Conservation (phyloP, 495 filamentous ascomycete species). For the Mytilinidion resinicola region DNA sequence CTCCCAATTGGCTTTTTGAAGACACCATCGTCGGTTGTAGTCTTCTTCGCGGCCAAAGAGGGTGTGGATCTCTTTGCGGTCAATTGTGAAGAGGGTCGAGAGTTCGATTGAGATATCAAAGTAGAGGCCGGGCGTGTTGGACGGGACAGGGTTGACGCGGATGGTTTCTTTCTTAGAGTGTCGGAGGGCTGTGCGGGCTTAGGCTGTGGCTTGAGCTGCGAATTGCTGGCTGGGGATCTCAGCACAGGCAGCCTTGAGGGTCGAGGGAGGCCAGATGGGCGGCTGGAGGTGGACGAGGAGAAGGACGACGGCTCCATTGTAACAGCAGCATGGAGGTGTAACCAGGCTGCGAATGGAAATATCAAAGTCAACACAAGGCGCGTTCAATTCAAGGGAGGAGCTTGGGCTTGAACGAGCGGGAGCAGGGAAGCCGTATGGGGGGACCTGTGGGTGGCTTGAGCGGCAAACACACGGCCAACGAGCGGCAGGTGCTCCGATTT, state of each 20-base stretch:
- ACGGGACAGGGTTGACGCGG: slow-evolving; percentile 9
- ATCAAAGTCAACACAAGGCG: no score
- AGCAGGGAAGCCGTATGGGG: no score
- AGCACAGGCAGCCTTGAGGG: slow-evolving; percentile 32
- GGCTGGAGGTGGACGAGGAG: slow-evolving; percentile 16
- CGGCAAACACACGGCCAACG: no score
- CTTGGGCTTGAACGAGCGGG: no score
- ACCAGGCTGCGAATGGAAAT: no score
- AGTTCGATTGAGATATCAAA: neutral
- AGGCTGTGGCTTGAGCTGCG: slow-evolving; percentile 11
- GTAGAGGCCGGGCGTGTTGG: neutral
- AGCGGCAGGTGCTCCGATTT: no score
- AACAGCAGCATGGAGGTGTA: neutral
- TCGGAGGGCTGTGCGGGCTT: slow-evolving; percentile 11
- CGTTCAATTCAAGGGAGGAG: no score
- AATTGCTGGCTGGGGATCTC: slow-evolving; percentile 10
- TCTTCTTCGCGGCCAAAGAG: neutral
- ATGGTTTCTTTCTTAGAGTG: slow-evolving; percentile 23
- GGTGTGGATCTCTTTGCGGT: slow-evolving; percentile 1
- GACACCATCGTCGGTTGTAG: neutral
- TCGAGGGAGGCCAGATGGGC: slow-evolving; percentile 33
- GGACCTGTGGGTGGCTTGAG: no score
- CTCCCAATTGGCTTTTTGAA: slow-evolving; percentile 30
- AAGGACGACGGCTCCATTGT: slow-evolving; percentile 29
- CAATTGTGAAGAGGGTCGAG: neutral